phyloP scores from a whole-genome alignment of 352 stramenopile species.

The Phytophthora boehmeriae region DNA sequence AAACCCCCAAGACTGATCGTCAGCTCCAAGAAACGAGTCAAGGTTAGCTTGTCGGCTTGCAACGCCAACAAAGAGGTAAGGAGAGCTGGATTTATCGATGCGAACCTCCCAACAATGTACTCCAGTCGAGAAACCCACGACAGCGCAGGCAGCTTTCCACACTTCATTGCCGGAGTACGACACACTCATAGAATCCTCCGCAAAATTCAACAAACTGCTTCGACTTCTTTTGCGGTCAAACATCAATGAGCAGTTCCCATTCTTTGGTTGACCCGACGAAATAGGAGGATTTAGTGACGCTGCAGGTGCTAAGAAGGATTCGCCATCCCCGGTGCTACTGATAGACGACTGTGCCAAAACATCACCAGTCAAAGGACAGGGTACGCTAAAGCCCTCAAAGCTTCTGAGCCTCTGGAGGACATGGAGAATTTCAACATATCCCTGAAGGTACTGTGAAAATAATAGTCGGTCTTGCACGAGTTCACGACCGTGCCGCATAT shows the following conservation, averaged over 20 bases:
- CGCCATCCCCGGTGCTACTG: not conserved
- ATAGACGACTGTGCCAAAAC: not conserved
- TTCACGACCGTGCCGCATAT: slow-evolving; percentile 58
- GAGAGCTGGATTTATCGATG: slow-evolving; percentile 95
- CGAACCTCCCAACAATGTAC: slow-evolving; percentile 84
- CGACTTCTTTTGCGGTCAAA: slow-evolving; percentile 76
- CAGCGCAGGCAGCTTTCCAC: slow-evolving; percentile 90
- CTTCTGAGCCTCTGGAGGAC: slow-evolving; percentile 18
- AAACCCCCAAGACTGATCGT: slow-evolving; percentile 98
- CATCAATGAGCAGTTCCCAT: slow-evolving; percentile 10
- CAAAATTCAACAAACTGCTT: slow-evolving; percentile 66
- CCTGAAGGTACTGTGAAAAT: slow-evolving; percentile 77
- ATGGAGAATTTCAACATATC: slow-evolving; percentile 64
- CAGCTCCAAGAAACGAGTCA: slow-evolving; percentile 97
- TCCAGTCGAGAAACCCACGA: slow-evolving; percentile 70
- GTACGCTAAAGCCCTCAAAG: slow-evolving; percentile 1
- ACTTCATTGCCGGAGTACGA: slow-evolving; percentile 83
- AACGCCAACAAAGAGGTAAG: slow-evolving; percentile 98
- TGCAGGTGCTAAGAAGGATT: not conserved
- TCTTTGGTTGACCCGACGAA: not conserved
- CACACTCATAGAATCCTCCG: slow-evolving; percentile 68
- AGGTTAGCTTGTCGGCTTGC: slow-evolving; percentile 91
- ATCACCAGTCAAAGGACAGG: not conserved
- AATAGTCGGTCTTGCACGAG: slow-evolving; percentile 60
- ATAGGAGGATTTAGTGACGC: slow-evolving; percentile 3